A percentile compares a stretch with the other conserved stretches of the same genome.
phyloP scores from a whole-genome alignment of 2,329 filamentous ascomycete genomes.

The Fusarium verticillioides region DNA sequence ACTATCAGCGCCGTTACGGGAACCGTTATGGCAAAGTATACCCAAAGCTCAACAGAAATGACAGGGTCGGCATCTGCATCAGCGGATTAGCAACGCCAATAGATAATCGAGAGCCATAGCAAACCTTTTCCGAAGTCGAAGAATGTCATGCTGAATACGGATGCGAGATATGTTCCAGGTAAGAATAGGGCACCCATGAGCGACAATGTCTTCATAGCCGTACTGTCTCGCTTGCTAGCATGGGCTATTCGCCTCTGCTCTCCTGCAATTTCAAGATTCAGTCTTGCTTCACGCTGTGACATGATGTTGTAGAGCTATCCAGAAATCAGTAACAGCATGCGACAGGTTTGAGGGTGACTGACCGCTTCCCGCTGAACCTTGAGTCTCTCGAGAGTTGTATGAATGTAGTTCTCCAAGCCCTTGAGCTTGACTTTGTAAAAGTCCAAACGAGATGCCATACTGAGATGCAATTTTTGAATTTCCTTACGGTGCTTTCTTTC shows the following conservation, averaged over 20 bases:
- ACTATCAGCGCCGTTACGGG: constrained; percentile 68
- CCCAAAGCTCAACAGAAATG: constrained; percentile 66
- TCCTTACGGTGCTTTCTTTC: constrained; percentile 47
- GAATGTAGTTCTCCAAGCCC: constrained; percentile 71
- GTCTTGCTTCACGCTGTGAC: constrained; percentile 71
- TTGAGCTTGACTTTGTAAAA: constrained; percentile 71
- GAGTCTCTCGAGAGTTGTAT: constrained; percentile 69
- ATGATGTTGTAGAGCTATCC: constrained; percentile 72
- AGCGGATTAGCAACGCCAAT: neutral
- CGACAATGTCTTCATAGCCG: constrained; percentile 73
- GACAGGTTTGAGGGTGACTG: constrained; percentile 42
- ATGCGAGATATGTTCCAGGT: constrained; percentile 70
- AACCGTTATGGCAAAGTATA: constrained; percentile 71
- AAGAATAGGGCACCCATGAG: constrained; percentile 72
- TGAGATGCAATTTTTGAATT: constrained; percentile 60
- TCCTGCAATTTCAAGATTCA: constrained; percentile 71
- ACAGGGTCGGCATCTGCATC: constrained; percentile 49
- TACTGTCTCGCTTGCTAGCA: constrained; percentile 70
- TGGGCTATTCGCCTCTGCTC: constrained; percentile 69
- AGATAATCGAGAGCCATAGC: neutral
- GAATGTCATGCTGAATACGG: constrained; percentile 74
- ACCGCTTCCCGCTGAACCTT: constrained; percentile 71
- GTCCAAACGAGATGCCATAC: constrained; percentile 64
- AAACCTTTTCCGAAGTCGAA: constrained; percentile 68
- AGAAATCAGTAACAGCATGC: constrained; percentile 13